These are phyloP conservation scores for Aspergillus arachidicola DNA, from an alignment of 2,329 filamentous ascomycete genomes.

Conservation along the genomic window DNA sequence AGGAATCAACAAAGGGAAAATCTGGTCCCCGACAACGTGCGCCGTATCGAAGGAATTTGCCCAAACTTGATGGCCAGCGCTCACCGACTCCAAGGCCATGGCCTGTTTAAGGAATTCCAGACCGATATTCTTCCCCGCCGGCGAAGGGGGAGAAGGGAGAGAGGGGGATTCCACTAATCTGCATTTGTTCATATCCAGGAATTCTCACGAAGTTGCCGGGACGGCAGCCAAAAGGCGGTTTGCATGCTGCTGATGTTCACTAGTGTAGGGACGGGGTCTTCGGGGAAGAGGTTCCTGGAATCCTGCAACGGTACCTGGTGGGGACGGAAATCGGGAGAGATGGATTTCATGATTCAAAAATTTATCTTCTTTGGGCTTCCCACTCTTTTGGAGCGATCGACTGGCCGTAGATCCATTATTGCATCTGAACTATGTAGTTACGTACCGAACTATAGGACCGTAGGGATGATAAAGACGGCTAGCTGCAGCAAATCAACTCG, in stretches of 20 bases:
- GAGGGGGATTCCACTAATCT: neutral
- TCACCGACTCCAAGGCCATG: conserved; percentile 13
- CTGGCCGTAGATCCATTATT: conserved; percentile 9
- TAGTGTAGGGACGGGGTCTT: conserved; percentile 32
- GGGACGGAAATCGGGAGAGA: conserved; percentile 9
- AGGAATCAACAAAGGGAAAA: conserved; percentile 4
- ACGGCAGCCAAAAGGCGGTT: conserved; percentile 21
- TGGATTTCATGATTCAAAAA: conserved; percentile 5
- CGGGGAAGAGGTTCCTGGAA: conserved; percentile 37
- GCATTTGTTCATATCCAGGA: neutral
- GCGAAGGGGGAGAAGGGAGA: neutral
- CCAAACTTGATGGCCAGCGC: neutral
- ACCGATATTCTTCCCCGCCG: conserved; percentile 2
- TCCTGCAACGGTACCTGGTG: conserved; percentile 31
- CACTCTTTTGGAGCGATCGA: conserved; percentile 5
- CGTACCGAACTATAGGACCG: conserved; percentile 2
- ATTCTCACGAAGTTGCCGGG: conserved; percentile 13
- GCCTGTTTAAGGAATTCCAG: neutral
- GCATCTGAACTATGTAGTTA: conserved; percentile 2
- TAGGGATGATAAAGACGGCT: conserved; percentile 14
- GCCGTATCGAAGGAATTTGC: neutral
- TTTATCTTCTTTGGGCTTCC: neutral
- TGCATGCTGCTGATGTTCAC: conserved; percentile 26
- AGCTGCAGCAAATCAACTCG: conserved; percentile 18
- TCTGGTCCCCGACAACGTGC: neutral